Base-by-base conservation (phyloP, 306 rosid species). In the Ormosia emarginata region DNA sequence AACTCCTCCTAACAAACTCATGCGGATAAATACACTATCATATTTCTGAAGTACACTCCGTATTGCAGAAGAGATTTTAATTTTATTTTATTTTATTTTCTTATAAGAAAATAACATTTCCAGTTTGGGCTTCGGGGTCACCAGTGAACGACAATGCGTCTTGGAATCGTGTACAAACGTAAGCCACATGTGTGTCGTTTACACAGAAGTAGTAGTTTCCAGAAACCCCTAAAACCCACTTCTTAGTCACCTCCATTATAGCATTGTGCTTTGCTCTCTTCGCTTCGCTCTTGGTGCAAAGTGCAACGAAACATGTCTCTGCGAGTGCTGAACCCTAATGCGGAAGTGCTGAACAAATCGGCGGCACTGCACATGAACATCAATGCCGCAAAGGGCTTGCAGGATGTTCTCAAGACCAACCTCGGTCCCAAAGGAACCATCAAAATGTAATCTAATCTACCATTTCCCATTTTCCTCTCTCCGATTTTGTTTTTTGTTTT, bases 401-500 rank as follows among this genome's bases (percentile, higher is more conserved):
- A 92, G 52, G 99, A 95, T 74, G 99, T 95, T 11, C 99, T 93
- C 87, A 92, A 93, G 76, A 82, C 90, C 68, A 95, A 95, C 70
- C 98, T 95, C 59, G 99, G 99, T 9, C 99, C 99, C 61, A 95
- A 95, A 56, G 98, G 99, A 69, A 95, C 98, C 61, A 93, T 95
- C 93, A 95, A 93, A 80, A 95, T 95, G 24, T 24, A 24, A 24
- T 24, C 24, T 24, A 24, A 24, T 24, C 24, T 24, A 24, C 24
- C 24, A 24, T 24, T 24, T 24, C 24, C 24, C 24, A 24, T 24
- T 24, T 24, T 24, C 24, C 24, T 24, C 24, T 24, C 24, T 24
- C 24, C 24, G 24, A 24, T 24, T 24, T n/a, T n/a, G n/a, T n/a
- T 24, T 24, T 24, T 24, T 24, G 0, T 24, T 24, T 24, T 24